Conservation (phyloP, 345 rosid genomes). For the Citrus cavaleriei region DNA sequence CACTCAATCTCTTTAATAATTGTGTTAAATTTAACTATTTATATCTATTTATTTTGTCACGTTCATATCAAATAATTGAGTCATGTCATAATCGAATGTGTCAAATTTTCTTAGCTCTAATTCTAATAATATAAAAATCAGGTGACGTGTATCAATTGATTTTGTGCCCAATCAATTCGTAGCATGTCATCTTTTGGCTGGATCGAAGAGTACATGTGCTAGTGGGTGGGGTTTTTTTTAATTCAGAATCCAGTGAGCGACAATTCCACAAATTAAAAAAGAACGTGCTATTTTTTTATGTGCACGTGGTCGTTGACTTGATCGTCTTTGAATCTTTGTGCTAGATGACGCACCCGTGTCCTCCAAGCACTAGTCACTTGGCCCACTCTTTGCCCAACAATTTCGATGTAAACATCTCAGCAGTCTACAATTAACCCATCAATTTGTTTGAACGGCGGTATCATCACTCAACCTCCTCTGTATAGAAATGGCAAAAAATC, state of each 20-base stretch:
- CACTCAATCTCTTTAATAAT: too few relatives aligned
- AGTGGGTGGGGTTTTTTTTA: background rate
- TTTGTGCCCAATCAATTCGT: background rate
- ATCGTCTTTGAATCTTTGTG: background rate
- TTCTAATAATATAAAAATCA: too few relatives aligned
- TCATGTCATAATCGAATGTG: fast-evolving
- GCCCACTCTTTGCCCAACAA: background rate
- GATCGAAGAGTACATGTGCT: background rate
- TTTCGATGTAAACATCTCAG: background rate
- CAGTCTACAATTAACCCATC: too few relatives aligned
- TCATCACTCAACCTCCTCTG: too few relatives aligned
- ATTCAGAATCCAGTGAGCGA: background rate
- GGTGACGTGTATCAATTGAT: too few relatives aligned
- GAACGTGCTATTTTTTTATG: background rate
- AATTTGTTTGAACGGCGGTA: too few relatives aligned
- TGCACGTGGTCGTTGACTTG: conserved; percentile 7
- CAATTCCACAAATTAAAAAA: background rate
- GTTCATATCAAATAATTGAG: too few relatives aligned
- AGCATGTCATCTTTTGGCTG: background rate
- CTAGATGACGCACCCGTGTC: background rate
- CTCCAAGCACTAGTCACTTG: background rate
- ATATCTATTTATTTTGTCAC: too few relatives aligned
- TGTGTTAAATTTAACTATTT: fast-evolving
- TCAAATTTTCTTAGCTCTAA: too few relatives aligned
- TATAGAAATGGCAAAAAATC: too few relatives aligned